Base-by-base conservation (phyloP, 306 rosid genomes). In the Cercis canadensis region DNA sequence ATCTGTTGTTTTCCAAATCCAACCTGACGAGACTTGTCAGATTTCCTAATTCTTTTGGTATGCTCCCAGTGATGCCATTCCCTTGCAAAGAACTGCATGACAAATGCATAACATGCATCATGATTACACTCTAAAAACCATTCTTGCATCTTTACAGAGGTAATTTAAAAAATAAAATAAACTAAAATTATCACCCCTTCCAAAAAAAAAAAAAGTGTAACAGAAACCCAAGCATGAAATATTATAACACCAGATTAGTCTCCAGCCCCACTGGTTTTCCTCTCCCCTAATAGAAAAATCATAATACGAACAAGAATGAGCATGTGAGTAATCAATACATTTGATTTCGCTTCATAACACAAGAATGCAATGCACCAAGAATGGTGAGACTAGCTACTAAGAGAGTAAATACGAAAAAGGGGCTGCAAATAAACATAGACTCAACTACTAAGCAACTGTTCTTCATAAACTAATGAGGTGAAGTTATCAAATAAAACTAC, bases 1-100 rank as follows among this genome's bases (percentile, higher is more conserved):
- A 83, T 67, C 75, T 86, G 75, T 95, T 95, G 70, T 76, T 77
- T 78, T 73, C 87, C 88, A 95, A 84, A 83, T 95, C 92, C 82
- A 95, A 88, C 80, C 84, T 87, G 64, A 12, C 15, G 84, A 95
- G 83, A 70, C 74, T 89, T 46, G 85, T 85, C 68, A 95, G 70
- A 74, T 88, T 85, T 68, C 97, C 99, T 10, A 89, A 72, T 75
- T 89, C 96, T 78, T 85, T 65, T 11, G 99, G 97, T 72, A 95
- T 87, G 36, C 37, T 77, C 12, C 97, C 99, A 19, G 85, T 81
- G 50, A 95, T 92, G 52, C 66, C 79, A 88, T 95, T 95, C 65
- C 96, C 96, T 84, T 87, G 96, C 80, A 95, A 84, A 36, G 87
- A 73, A 72, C 99, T 95, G 89, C 79, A 73, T 15, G 51, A 79